Evolutionary conservation across 495 filamentous ascomycete genomes (phyloP).

Genomic region (Poronia punctata): DNA sequence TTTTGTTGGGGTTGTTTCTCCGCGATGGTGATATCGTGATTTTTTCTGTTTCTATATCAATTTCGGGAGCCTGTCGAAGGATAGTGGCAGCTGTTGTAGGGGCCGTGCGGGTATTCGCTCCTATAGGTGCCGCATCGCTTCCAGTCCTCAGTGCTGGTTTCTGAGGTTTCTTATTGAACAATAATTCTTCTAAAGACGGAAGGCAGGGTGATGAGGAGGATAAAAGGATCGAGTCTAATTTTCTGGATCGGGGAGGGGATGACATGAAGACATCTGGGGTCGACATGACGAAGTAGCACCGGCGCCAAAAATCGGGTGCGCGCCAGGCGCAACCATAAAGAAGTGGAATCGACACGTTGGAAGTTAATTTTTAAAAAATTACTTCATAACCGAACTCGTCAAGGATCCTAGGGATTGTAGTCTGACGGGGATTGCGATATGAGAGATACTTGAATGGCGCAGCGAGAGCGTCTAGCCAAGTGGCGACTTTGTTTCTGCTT

Average conservation of each 20-base stretch:
- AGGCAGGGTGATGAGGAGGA: conserved; percentile 43
- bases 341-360: conserved; percentile 20
- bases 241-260: conserved; percentile 26
- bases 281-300: conserved; percentile 30
- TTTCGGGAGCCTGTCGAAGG: conserved; percentile 22
- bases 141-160: conserved; percentile 25
- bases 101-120: conserved; percentile 21
- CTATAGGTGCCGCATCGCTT: conserved; percentile 26
- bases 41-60: conserved; percentile 23
- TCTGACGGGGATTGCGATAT: too few relatives aligned
- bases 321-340: conserved; percentile 35
- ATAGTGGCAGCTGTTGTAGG: conserved; percentile 39
- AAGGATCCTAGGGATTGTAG: too few relatives aligned
- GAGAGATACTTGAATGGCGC: not conserved
- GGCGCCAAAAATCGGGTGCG: conserved; percentile 17
- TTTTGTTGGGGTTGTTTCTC: conserved; percentile 16
- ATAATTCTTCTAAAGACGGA: conserved; percentile 35
- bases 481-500: not conserved
- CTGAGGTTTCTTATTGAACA: conserved; percentile 24
- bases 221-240: conserved; percentile 20
- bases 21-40: conserved; percentile 16
- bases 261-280: conserved; percentile 27
- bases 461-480: not conserved
- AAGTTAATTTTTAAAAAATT: conserved; percentile 2
- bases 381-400: too few relatives aligned